Percentiles rank a stretch among this genome's conserved stretches.
phyloP scores from a whole-genome alignment of 495 filamentous ascomycete species.

The Glonium stellatum region DNA sequence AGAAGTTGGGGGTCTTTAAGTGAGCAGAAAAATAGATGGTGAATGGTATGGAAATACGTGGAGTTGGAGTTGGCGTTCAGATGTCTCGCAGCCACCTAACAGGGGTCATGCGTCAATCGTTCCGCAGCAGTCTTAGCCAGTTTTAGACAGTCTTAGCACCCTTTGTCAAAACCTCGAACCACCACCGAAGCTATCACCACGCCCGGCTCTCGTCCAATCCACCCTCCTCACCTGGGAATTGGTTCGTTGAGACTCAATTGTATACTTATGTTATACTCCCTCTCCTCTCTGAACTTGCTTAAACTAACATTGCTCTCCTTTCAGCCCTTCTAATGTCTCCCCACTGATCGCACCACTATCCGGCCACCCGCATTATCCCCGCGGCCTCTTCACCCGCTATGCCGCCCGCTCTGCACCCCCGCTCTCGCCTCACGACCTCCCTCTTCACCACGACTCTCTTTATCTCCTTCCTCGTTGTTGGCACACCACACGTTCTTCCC shows the following conservation, averaged over 20 bases:
- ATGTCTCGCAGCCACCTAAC: neutral
- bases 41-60: neutral
- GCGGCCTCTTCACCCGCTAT: constrained; percentile 41
- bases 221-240: no score
- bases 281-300: neutral
- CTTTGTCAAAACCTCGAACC: neutral
- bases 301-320: constrained; percentile 3
- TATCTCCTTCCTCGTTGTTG: constrained; percentile 87
- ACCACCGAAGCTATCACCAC: no score
- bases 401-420: constrained; percentile 88
- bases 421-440: constrained; percentile 81
- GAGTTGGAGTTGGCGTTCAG: neutral
- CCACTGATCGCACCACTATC: neutral
- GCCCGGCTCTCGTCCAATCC: no score
- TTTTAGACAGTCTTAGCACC: neutral
- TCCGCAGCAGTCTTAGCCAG: no score
- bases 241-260: constrained; percentile 13
- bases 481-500: constrained; percentile 82
- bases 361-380: neutral
- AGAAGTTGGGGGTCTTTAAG: no score
- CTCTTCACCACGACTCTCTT: constrained; percentile 92
- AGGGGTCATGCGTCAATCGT: neutral
- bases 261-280: constrained; percentile 3
- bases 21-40: no score
- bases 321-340: constrained; percentile 10